Evolutionary conservation across 208 protist species (phyloP).

Genomic region (Strigomonas galati): DNA sequence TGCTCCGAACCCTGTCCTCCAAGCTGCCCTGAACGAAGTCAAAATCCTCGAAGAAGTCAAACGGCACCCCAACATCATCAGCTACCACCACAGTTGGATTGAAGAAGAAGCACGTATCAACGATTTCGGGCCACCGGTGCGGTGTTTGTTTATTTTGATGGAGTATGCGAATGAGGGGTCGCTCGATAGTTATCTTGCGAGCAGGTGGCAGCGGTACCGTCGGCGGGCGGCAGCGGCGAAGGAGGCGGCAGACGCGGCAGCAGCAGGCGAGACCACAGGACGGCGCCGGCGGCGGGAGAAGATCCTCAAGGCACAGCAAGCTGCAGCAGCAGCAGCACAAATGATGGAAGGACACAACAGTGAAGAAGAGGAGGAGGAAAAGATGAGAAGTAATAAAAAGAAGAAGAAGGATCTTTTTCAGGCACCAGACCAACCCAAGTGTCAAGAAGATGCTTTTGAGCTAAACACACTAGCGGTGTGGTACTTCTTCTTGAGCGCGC

Average conservation of each 20-base stretch:
- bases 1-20: slow-evolving; percentile 39
- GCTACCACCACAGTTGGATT: slow-evolving; percentile 91
- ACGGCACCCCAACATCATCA: slow-evolving; percentile 84
- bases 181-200: slow-evolving; percentile 70
- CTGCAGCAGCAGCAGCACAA: too few relatives aligned
- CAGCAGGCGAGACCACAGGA: too few relatives aligned
- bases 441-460: slow-evolving; percentile 27
- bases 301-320: too few relatives aligned
- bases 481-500: slow-evolving; percentile 86
- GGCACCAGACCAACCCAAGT: too few relatives aligned
- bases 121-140: slow-evolving; percentile 88
- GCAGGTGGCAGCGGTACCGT: too few relatives aligned
- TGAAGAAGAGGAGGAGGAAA: neutral
- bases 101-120: slow-evolving; percentile 65
- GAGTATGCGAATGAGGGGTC: slow-evolving; percentile 86
- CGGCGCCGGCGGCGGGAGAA: too few relatives aligned
- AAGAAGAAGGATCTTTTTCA: neutral
- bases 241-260: too few relatives aligned
- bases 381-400: neutral
- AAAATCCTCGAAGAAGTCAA: slow-evolving; percentile 81
- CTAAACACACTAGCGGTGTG: slow-evolving; percentile 82
- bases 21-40: slow-evolving; percentile 80
- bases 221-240: slow-evolving; percentile 22
- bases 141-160: slow-evolving; percentile 90
- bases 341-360: neutral